Base-by-base conservation (phyloP, 805 yeast genomes). In the Candida broadrunensis region DNA sequence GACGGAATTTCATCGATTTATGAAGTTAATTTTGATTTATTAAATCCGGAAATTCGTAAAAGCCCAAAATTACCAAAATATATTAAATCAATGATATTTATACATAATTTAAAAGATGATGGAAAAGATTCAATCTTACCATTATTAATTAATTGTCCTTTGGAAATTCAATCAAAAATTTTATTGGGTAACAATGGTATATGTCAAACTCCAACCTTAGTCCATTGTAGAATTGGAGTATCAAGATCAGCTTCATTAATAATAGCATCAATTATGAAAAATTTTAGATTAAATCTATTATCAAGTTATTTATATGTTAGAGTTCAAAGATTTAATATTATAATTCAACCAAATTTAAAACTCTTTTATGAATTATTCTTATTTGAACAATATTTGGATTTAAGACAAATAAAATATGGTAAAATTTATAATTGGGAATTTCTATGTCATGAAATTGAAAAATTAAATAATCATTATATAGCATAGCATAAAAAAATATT, bases 171-270 rank as follows among this genome's bases (percentile, higher is more conserved):
- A 42, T 43, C 50, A n/a, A 60, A 58, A 31, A 36, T 61, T 18
- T 39, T 60, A 16, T 44, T 63, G 20, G 52, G 49, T 11, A 21
- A 21, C 24, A 42, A 37, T 41, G 8, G 37, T 38, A 8, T 16
- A 36, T 16, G 29, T 33, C 6, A 47, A 48, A 4, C 25, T 17
- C 14, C 18, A 21, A 53, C 64, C 1, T 45, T 68, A 40, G 57
- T 64, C 14, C 73, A 68, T 45, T 68, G 74, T 46, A 56, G 63
- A 20, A 67, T 68, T 33, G 74, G 74, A 0, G 74, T 68, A 14
- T 65, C 71, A 4, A 50, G 74, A 26, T 65, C 70, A n/a, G 74
- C 72, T 4, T 57, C 72, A 11, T 58, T 68, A 33, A 61, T 66
- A 4, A 58, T 68, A 34, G 72, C 73, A 2, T 58, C 61, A 38